Percentiles rank a stretch among this genome's conserved stretches.
phyloP scores from a whole-genome alignment of 1,284 basidiomycete genomes.

The Ceratorhiza oryzae-sativae region DNA sequence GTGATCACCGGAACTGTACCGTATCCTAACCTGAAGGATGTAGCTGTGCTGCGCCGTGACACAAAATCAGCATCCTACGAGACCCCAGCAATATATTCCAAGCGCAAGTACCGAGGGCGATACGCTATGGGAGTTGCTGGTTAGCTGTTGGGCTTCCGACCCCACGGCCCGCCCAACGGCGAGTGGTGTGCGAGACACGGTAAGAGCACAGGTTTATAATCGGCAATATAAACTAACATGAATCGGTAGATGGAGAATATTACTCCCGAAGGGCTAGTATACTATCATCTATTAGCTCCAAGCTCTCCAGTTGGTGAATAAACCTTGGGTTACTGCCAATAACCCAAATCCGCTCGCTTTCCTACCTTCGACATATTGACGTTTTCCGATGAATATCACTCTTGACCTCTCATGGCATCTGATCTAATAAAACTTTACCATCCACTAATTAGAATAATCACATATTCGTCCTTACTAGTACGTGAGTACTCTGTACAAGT shows the following conservation, averaged over 20 bases:
- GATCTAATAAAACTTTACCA: no score
- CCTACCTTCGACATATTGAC: no score
- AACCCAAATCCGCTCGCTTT: no score
- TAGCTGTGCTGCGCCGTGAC: not conserved
- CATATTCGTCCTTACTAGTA: no score
- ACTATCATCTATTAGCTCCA: not conserved
- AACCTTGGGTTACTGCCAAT: no score
- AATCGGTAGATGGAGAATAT: not conserved
- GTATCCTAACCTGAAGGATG: not conserved
- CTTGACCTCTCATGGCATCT: no score
- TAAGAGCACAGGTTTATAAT: not conserved
- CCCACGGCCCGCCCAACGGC: not conserved
- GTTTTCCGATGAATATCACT: no score
- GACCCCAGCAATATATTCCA: constrained; percentile 1
- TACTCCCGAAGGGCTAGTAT: not conserved
- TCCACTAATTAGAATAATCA: no score
- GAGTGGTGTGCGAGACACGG: not conserved
- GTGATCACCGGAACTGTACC: constrained; percentile 6
- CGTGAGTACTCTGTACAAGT: no score
- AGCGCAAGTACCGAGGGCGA: not conserved
- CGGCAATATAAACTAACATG: not conserved
- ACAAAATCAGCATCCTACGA: not conserved
- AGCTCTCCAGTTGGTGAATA: not conserved
- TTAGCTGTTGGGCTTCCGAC: not conserved
- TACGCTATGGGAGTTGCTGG: constrained; percentile 4